phyloP scores from a whole-genome alignment of 805 yeast genomes.

The Lipomyces mesembrius region DNA sequence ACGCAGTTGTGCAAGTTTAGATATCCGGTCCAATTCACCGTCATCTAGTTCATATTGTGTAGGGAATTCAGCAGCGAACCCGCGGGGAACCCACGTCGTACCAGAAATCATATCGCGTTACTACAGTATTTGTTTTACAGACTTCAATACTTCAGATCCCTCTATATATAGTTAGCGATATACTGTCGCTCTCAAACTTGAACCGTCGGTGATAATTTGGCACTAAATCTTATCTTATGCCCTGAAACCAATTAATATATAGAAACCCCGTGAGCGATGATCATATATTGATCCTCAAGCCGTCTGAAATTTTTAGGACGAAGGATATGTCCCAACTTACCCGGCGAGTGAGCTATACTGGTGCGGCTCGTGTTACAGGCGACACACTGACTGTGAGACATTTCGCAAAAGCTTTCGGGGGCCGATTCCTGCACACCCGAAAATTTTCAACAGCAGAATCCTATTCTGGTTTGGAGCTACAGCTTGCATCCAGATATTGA shows the following conservation, averaged over 20 bases:
- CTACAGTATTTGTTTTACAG: background rate
- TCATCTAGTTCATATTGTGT: constrained; percentile 86
- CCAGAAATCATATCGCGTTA: constrained; percentile 74
- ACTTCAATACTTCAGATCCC: background rate
- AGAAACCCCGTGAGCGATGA: background rate
- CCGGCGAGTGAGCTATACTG: constrained; percentile 15
- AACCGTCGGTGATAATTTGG: background rate
- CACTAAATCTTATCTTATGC: background rate
- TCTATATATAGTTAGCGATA: background rate
- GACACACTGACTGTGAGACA: too few species aligned
- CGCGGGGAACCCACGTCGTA: constrained; percentile 94
- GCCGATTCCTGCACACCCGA: too few species aligned
- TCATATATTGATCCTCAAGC: background rate
- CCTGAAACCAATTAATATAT: background rate
- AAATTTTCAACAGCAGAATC: background rate
- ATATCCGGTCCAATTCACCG: constrained; percentile 88
- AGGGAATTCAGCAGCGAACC: constrained; percentile 91
- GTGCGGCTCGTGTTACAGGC: background rate
- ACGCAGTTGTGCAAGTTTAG: constrained; percentile 80
- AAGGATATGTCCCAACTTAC: constrained; percentile 29
- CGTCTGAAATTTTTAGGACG: background rate
- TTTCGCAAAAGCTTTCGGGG: too few species aligned
- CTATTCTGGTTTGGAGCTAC: background rate
- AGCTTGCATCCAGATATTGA: background rate
- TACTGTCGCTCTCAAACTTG: background rate